These are phyloP conservation scores for Nemania serpens DNA, from an alignment of 2,329 filamentous ascomycete species.

Conservation along the genomic window DNA sequence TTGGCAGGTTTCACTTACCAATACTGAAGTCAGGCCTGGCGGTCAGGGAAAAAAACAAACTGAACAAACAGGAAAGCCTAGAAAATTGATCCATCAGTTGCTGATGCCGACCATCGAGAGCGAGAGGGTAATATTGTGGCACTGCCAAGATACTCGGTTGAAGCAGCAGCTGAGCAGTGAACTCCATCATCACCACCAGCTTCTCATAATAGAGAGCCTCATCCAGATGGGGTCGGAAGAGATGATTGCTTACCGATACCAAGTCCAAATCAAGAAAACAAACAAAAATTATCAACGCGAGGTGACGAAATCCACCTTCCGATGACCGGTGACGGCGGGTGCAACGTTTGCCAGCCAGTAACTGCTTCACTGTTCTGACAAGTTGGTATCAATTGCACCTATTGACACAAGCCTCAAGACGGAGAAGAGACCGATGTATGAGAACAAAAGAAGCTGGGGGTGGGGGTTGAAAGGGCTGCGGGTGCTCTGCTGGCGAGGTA, in stretches of 20 bases:
- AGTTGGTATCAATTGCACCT: background rate
- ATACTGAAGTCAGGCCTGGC: background rate
- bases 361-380: background rate
- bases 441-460: background rate
- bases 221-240: no score
- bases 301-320: background rate
- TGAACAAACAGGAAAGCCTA: background rate
- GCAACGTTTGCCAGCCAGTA: background rate
- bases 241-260: slow-evolving; percentile 5
- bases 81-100: background rate
- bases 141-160: background rate
- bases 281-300: background rate
- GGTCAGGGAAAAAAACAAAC: background rate
- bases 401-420: background rate
- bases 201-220: background rate
- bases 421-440: background rate
- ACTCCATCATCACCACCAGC: background rate
- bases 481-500: background rate
- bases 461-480: background rate
- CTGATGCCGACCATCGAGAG: background rate
- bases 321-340: background rate
- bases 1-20: background rate
- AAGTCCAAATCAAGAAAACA: background rate
- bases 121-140: background rate
- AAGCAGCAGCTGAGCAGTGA: background rate